Evolutionary conservation across 768 basidiomycete genomes (phyloP), one percentile per base, ranked within the genome.

Genomic region (Tephrocybe sp.): DNA sequence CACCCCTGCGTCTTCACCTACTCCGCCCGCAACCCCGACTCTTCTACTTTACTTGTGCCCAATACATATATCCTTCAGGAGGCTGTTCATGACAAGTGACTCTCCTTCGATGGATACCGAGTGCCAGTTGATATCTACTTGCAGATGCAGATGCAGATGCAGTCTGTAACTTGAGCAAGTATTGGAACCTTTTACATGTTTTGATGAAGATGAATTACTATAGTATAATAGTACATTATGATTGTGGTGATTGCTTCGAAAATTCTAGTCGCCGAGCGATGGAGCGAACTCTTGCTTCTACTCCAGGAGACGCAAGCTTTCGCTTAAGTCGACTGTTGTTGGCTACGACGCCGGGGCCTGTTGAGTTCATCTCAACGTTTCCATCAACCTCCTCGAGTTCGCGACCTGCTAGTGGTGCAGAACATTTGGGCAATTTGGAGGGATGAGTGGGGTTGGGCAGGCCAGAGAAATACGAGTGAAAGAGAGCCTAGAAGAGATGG

Each of bases 371-470:
- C 11, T 84, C 79, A 16, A 83, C 80, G 49, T 88, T 90, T 42
- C 82, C 86, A 47, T 92, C 86, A 10, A 88, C 74, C 57, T 92
- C 89, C 59, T 89, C 89, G 3, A 86, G 76, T 4, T 88, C 82
- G 23, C 83, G 74, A 16, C 69, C 64, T 5, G 69, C 59, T 19
- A 70, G 59, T 49, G 73, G 71, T 5, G 69, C 68, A 25, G 70
- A 65, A 48, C 76, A 78, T 79, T 94, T 91, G 0, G 97, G 97
- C 1, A 99, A 78, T 59, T 91, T 88, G 7, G 84, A 85, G 0
- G 93, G 93, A 55, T 90, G 87, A 0, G 94, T 86, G 0, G 97
- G 94, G 57, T 88, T 83, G 7, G 94, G 94, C 3, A 88, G 72
- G 10, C 88, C 81, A 34, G 80, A 80, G 73, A 98, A 97, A 67